phyloP scores from a whole-genome alignment of 106 monocot genomes.

The Apostasia ramifera region DNA sequence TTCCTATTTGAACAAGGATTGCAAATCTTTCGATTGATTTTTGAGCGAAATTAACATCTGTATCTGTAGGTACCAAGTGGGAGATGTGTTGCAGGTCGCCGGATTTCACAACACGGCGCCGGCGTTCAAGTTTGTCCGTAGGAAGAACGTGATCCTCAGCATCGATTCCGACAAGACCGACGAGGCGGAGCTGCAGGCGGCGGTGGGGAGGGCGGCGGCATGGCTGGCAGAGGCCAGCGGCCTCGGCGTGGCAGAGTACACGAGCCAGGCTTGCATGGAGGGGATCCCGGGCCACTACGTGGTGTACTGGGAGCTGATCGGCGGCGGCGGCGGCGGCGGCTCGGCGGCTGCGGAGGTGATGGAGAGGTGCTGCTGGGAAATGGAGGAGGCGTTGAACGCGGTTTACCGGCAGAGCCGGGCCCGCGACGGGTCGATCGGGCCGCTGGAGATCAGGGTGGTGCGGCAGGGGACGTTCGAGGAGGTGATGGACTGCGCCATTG shows the following conservation, averaged over 20 bases:
- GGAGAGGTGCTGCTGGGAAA: constrained; percentile 9
- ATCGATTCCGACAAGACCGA: constrained; percentile 59
- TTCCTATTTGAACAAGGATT: too few species aligned
- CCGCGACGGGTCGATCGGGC: constrained; percentile 21
- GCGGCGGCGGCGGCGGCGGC: neutral
- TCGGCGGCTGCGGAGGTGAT: neutral
- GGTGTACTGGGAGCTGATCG: constrained; percentile 24
- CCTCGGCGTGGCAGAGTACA: constrained; percentile 21
- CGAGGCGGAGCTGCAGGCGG: constrained; percentile 49
- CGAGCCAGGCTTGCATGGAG: constrained; percentile 14
- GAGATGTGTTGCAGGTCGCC: constrained; percentile 1
- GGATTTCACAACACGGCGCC: constrained; percentile 17
- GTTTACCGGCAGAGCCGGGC: constrained; percentile 28
- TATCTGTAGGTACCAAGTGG: neutral
- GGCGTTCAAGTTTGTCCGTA: constrained; percentile 10
- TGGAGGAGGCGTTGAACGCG: constrained; percentile 31
- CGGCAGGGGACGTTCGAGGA: constrained; percentile 31
- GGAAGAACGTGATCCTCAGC: constrained; percentile 54
- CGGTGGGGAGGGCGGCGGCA: constrained; percentile 39
- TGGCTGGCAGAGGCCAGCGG: constrained; percentile 13
- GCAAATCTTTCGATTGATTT: too few species aligned
- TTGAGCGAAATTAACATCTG: too few species aligned
- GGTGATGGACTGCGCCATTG: constrained; percentile 25
- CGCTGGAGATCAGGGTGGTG: constrained; percentile 32
- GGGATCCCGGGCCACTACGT: constrained; percentile 25